phyloP scores from a whole-genome alignment of 305 asterid genomes.

The Stenogyne calaminthoides region DNA sequence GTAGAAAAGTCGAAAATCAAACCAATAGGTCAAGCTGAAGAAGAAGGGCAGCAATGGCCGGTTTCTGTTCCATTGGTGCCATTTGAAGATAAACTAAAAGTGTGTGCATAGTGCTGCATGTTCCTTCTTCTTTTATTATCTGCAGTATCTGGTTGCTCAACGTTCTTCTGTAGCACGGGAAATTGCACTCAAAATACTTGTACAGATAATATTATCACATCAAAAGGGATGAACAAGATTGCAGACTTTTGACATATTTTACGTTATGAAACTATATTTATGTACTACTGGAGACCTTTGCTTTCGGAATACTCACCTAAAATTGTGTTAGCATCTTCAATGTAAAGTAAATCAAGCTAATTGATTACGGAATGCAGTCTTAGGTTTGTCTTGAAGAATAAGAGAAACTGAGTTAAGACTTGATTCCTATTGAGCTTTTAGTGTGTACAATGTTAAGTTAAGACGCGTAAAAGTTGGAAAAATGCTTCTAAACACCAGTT shows the following conservation, averaged over 20 bases:
- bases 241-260: too few species aligned
- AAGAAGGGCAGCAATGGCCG: slow-evolving; percentile 72
- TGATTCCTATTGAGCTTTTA: too few species aligned
- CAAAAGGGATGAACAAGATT: too few species aligned
- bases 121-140: slow-evolving; percentile 79
- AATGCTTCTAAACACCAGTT: too few species aligned
- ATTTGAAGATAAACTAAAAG: slow-evolving; percentile 76
- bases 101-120: slow-evolving; percentile 81
- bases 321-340: too few species aligned
- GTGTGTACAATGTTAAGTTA: background rate
- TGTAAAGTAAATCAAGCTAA: too few species aligned
- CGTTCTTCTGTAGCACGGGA: slow-evolving; percentile 50
- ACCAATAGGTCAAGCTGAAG: slow-evolving; percentile 88
- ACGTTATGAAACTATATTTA: background rate
- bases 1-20: slow-evolving; percentile 31
- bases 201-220: background rate
- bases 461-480: background rate
- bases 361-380: too few species aligned
- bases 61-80: slow-evolving; percentile 86
- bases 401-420: too few species aligned
- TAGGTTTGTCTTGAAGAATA: too few species aligned
- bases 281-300: too few species aligned
- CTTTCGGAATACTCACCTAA: too few species aligned
- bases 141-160: slow-evolving; percentile 65
- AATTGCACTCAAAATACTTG: slow-evolving; percentile 2